These are phyloP conservation scores for Begonia loranthoides DNA, from an alignment of 306 rosid species.

Conservation along the genomic window DNA sequence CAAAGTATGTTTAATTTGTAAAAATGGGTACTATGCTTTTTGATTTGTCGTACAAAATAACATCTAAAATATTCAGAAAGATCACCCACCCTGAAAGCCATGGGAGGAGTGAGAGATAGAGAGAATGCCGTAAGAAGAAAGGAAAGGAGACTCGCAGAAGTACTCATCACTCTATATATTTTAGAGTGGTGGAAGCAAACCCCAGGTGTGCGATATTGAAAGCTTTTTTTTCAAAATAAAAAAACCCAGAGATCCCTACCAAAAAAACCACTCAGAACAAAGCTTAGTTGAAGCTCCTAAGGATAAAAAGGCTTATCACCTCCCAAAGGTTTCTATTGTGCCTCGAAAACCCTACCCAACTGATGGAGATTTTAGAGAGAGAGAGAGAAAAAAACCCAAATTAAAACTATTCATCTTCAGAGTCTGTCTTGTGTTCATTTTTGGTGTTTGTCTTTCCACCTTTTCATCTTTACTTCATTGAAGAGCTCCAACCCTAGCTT, in stretches of 20 bases:
- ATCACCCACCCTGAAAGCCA: slow-evolving; percentile 35
- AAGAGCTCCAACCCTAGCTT: too few relatives aligned
- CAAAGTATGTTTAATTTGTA: slow-evolving; percentile 21
- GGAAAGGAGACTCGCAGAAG: slow-evolving; percentile 51
- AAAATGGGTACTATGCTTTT: slow-evolving; percentile 4
- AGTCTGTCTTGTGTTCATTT: too few relatives aligned
- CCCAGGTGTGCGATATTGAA: slow-evolving; percentile 32
- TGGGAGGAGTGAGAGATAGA: slow-evolving; percentile 19
- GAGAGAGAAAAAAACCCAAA: too few relatives aligned
- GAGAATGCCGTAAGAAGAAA: slow-evolving; percentile 70
- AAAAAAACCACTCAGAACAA: slow-evolving; percentile 6
- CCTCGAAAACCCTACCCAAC: too few relatives aligned
- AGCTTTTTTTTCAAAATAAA: too few relatives aligned
- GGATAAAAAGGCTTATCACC: too few relatives aligned
- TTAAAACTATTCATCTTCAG: too few relatives aligned
- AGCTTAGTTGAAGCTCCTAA: neutral
- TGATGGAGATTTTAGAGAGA: too few relatives aligned
- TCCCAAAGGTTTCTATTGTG: too few relatives aligned
- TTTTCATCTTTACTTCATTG: too few relatives aligned
- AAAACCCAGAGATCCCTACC: slow-evolving; percentile 15
- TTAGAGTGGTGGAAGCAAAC: slow-evolving; percentile 40
- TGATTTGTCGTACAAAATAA: neutral
- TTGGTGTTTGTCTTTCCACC: too few relatives aligned
- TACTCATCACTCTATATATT: slow-evolving; percentile 31
- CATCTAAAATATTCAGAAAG: neutral